Conservation (phyloP, 2,329 filamentous ascomycete species). For the Colletotrichum coccodes region DNA sequence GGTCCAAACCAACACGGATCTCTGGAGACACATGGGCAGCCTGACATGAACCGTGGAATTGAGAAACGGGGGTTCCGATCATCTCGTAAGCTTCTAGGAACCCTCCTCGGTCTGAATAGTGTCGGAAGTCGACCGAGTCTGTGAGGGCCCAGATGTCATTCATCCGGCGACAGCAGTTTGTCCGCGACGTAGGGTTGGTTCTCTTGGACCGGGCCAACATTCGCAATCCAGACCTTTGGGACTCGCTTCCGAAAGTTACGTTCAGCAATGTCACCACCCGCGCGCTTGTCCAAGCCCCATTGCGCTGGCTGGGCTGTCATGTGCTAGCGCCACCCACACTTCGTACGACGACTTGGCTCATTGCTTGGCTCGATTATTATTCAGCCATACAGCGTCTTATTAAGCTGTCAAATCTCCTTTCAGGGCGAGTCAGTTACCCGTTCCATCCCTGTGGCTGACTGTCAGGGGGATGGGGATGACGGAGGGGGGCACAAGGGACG, state of each 20-base stretch:
- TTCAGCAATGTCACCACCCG: conserved; percentile 17
- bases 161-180: conserved; percentile 11
- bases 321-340: background rate
- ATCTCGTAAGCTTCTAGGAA: background rate
- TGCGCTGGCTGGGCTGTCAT: background rate
- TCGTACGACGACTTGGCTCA: conserved; percentile 9
- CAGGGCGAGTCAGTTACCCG: conserved; percentile 22
- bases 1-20: background rate
- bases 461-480: background rate
- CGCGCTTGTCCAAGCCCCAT: conserved; percentile 16
- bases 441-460: conserved; percentile 5
- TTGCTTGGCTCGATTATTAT: conserved; percentile 11
- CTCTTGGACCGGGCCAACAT: conserved; percentile 8
- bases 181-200: background rate
- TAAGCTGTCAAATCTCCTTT: background rate
- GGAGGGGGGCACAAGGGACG: background rate
- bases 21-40: background rate
- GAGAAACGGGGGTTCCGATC: background rate
- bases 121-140: conserved; percentile 29
- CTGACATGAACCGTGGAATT: background rate
- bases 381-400: conserved; percentile 7
- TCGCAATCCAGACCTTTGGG: conserved; percentile 20
- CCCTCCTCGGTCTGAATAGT: background rate
- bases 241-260: conserved; percentile 4
- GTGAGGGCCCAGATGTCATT: background rate